Evolutionary conservation across 1,284 basidiomycete species (phyloP).

Genomic region (Apiotrichum gracile): DNA sequence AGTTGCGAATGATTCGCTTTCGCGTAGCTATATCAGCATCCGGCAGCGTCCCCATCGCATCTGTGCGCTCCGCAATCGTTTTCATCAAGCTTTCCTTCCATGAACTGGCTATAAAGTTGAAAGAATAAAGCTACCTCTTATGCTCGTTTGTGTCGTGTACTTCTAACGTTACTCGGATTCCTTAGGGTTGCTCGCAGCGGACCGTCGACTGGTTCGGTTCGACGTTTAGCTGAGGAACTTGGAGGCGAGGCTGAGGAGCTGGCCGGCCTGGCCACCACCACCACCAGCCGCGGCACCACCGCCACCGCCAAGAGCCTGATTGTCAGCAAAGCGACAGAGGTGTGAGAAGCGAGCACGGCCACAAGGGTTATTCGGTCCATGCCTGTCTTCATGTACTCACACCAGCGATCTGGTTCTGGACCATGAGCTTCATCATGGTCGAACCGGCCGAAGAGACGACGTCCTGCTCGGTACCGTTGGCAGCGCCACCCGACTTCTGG

Average conservation of each 20-base stretch:
- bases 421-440: slow-evolving; percentile 76
- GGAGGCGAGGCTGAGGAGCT: slow-evolving; percentile 50
- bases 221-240: slow-evolving; percentile 13
- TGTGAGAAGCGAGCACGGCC: too few species aligned
- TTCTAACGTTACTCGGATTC: too few species aligned
- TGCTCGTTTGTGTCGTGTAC: too few species aligned
- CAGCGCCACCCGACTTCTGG: slow-evolving; percentile 61
- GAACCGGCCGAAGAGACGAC: slow-evolving; percentile 73
- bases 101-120: too few species aligned
- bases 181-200: too few species aligned
- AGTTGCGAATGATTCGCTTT: too few species aligned
- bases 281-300: slow-evolving; percentile 61
- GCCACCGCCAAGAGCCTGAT: slow-evolving; percentile 58
- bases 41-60: too few species aligned
- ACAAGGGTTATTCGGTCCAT: background rate
- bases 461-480: slow-evolving; percentile 66
- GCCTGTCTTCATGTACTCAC: slow-evolving; percentile 19
- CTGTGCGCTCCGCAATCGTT: too few species aligned
- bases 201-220: too few species aligned
- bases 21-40: too few species aligned
- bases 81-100: too few species aligned
- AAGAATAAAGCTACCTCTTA: too few species aligned
- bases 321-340: slow-evolving; percentile 35
- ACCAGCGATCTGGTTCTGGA: slow-evolving; percentile 45
- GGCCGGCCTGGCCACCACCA: slow-evolving; percentile 40